These are phyloP conservation scores for Hypoxylon sp. DNA, from an alignment of 2,329 filamentous ascomycete genomes.

Conservation along the genomic window DNA sequence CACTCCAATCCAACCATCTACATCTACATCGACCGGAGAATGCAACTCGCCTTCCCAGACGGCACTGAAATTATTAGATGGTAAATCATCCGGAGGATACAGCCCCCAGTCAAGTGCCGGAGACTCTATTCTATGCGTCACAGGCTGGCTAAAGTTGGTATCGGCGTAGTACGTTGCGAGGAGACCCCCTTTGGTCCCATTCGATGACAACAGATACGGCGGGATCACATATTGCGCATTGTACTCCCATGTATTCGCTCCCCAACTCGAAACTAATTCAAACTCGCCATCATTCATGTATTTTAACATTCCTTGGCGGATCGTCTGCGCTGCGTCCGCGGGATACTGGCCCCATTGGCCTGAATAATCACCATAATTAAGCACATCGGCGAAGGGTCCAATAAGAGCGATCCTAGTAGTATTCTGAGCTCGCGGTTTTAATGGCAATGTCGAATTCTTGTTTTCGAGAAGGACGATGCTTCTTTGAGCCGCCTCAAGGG, in stretches of 20 bases:
- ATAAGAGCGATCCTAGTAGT: conserved; percentile 58
- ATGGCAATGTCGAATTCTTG: conserved; percentile 57
- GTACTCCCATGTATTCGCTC: conserved; percentile 61
- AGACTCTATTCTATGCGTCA: conserved; percentile 53
- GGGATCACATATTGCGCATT: conserved; percentile 62
- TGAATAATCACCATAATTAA: conserved; percentile 63
- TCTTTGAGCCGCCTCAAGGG: conserved; percentile 60
- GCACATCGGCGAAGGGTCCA: conserved; percentile 59
- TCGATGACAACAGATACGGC: conserved; percentile 58
- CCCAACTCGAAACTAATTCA: conserved; percentile 59
- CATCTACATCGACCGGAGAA: conserved; percentile 56
- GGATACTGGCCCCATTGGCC: conserved; percentile 60
- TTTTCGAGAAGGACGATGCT: conserved; percentile 62
- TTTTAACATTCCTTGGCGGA: conserved; percentile 56
- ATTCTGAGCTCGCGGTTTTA: conserved; percentile 50
- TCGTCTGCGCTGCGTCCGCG: conserved; percentile 56
- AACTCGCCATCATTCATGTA: conserved; percentile 50
- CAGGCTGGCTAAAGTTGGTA: conserved; percentile 56
- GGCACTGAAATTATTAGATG: conserved; percentile 62
- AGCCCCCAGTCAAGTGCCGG: conserved; percentile 62
- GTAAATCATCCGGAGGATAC: conserved; percentile 59
- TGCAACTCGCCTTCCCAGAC: conserved; percentile 60
- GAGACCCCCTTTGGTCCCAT: conserved; percentile 57
- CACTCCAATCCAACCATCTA: conserved; percentile 61
- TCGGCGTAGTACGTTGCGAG: conserved; percentile 59